Evolutionary conservation across 768 basidiomycete genomes (phyloP).

Genomic region (Leucocoprinus sp.): DNA sequence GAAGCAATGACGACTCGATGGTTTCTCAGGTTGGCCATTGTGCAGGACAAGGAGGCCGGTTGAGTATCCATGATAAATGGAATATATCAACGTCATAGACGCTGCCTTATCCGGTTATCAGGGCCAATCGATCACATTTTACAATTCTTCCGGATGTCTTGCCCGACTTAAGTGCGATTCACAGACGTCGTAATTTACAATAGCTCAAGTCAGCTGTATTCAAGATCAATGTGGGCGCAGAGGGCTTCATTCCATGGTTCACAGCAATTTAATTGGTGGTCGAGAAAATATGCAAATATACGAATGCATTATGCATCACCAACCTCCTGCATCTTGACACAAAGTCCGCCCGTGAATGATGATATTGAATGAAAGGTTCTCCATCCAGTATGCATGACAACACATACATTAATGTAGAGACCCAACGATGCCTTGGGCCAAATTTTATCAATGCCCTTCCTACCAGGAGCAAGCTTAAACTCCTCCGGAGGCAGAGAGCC

Average conservation of each 20-base stretch:
- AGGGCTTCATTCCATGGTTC: no score
- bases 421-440: conserved; percentile 48
- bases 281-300: background rate
- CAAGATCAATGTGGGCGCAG: no score
- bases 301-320: background rate
- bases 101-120: conserved; percentile 10
- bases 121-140: conserved; percentile 6
- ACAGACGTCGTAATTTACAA: no score
- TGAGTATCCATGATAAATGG: background rate
- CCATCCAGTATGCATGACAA: background rate
- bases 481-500: conserved; percentile 33
- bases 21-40: conserved; percentile 64
- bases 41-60: conserved; percentile 7
- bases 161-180: background rate
- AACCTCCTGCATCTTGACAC: conserved; percentile 40
- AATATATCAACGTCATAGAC: conserved; percentile 11
- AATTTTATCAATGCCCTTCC: conserved; percentile 41
- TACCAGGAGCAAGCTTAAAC: conserved; percentile 39
- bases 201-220: no score
- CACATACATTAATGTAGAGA: conserved; percentile 38
- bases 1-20: conserved; percentile 75
- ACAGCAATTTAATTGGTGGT: background rate
- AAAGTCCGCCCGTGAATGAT: conserved; percentile 40
- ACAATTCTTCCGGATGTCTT: conserved; percentile 1
- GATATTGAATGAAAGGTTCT: background rate